Evolutionary conservation across 768 basidiomycete genomes (phyloP).

Genomic region (Termitomyces sp.): DNA sequence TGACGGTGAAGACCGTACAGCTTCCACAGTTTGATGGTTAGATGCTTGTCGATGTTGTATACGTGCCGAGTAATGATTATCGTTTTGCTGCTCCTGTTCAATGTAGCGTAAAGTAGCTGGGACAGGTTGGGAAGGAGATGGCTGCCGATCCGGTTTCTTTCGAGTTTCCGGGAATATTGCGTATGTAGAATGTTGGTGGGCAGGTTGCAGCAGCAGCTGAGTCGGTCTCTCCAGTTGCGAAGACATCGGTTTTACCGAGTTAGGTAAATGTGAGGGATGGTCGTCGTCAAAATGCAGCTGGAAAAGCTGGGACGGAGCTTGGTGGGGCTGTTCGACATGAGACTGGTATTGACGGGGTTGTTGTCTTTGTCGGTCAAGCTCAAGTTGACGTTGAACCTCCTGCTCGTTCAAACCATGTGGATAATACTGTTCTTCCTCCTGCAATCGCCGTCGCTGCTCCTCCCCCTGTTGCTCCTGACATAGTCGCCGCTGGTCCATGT

Average conservation of each 20-base stretch:
- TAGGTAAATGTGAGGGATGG: background rate
- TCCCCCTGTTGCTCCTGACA: conserved; percentile 19
- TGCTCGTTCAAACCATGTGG: conserved; percentile 7
- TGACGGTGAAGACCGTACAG: background rate
- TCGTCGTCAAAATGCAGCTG: background rate
- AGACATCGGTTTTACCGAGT: conserved; percentile 1
- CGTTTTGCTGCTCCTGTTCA: background rate
- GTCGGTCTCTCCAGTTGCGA: background rate
- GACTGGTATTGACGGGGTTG: conserved; percentile 10
- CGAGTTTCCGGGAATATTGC: conserved; percentile 20
- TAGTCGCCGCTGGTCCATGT: conserved; percentile 16
- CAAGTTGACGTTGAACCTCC: conserved; percentile 14
- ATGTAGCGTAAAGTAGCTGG: background rate
- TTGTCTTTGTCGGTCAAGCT: conserved; percentile 16
- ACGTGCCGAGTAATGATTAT: background rate
- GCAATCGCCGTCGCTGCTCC: conserved; percentile 14
- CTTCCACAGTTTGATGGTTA: background rate
- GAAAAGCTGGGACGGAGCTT: conserved; percentile 3
- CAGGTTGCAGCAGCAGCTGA: background rate
- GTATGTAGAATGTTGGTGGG: conserved; percentile 27
- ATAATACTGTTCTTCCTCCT: conserved; percentile 3
- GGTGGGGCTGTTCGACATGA: conserved; percentile 7
- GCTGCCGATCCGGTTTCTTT: background rate
- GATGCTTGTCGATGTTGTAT: background rate
- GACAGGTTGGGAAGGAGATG: background rate